Base-by-base conservation (phyloP, 148 eudicot genomes). In the Silene latifolia region DNA sequence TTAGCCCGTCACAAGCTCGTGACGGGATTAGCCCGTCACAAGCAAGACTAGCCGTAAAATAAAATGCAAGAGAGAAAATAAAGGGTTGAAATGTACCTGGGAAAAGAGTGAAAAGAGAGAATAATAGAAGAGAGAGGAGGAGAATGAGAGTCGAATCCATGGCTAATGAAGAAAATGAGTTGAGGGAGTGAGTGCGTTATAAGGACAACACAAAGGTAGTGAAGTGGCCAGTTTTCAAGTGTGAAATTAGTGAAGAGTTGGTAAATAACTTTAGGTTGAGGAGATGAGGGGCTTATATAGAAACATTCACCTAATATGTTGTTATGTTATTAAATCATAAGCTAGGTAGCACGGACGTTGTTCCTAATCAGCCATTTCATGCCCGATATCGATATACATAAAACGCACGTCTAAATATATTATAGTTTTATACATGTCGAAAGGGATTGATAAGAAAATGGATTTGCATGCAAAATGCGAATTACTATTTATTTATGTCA, bases 11-110 rank as follows among this genome's bases (percentile, higher is more conserved):
- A n/a, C n/a, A n/a, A n/a, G n/a, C n/a, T n/a, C n/a, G n/a, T n/a
- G n/a, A n/a, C n/a, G n/a, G n/a, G n/a, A n/a, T n/a, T n/a, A n/a
- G n/a, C n/a, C n/a, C n/a, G n/a, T n/a, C n/a, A n/a, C n/a, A n/a
- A n/a, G n/a, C n/a, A n/a, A n/a, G n/a, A n/a, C n/a, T n/a, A n/a
- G n/a, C n/a, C n/a, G n/a, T 60, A 12, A 60, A 44, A 9, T 4
- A 4, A 53, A 65, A 66, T 47, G 62, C 10, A 53, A 48, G 8
- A 27, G 2, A n/a, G n/a, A n/a, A 27, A 21, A 20, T 18, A 35
- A 61, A 77, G 27, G 46, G 59, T 44, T 72, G 21, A 68, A 11
- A 35, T 51, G 58, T 80, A 89, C 93, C 93, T 85, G 93, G 80
- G 78, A 87, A 65, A 61, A 70, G 79, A 65, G 81, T 69, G 19